Evolutionary conservation across 305 asterid species (phyloP), one percentile per base, ranked within the genome.

Genomic region (Euphrasia arctica): DNA sequence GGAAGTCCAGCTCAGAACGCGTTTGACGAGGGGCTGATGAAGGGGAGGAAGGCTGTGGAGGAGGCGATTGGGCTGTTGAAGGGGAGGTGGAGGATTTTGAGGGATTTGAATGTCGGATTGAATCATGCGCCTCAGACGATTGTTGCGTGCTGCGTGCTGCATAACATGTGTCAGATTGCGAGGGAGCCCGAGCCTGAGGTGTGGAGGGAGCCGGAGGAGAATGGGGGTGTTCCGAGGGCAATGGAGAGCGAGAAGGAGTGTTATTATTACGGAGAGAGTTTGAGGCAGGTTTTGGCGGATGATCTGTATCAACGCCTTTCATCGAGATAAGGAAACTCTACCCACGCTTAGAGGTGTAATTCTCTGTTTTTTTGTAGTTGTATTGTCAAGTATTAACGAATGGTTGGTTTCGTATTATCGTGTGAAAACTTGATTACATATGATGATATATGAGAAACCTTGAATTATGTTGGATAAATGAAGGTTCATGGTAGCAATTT

Each of bases 151-250:
- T 94, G 99, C 50, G 99, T 94, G 60, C 71, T 94, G 90, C 99
- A 94, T 77, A 94, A 94, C 74, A 59, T 90, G 78, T 93, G 99
- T 66, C 99, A 94, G 82, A 79, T 94, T 47, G 99, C 99, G 0
- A 79, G 88, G 82, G 99, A 94, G 80, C 98, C 98, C 2, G 99
- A 94, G 66, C 98, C 96, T 9, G 99, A 94, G 82, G 74, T 82
- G 67, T 90, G 96, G 93, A 86, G 80, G 83, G 99, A 94, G 82
- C 98, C 95, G 0, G 98, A 90, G 57, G 98, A 94, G 79, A 94
- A 74, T 63, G 96, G 95, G 5, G 83, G 83, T 9, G 75, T 83
- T 52, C 96, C 96, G 0, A 74, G 97, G 71, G 83, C 81, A 70
- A 66, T 90, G 58, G 99, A 94, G 72, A 90, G 78, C 9, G 99